Percentiles rank a stretch among this genome's conserved stretches.
These are phyloP conservation scores for Phytopythium sindhum DNA, from an alignment of 352 stramenopile species.

Conservation along the genomic window DNA sequence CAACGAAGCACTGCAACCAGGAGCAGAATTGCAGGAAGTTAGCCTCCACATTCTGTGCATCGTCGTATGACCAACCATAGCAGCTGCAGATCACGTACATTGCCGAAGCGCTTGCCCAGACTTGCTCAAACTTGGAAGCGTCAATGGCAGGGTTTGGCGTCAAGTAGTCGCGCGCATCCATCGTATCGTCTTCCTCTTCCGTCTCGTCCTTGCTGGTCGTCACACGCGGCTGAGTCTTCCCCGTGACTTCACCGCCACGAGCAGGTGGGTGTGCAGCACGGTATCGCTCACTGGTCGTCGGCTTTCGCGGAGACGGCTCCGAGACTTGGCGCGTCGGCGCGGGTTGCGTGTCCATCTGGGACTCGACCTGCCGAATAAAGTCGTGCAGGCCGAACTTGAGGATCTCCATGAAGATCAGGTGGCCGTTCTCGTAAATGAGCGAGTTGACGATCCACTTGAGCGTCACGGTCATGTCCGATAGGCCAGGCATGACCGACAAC, in stretches of 20 bases:
- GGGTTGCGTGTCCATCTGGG: constrained; percentile 5
- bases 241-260: neutral
- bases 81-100: constrained; percentile 67
- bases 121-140: constrained; percentile 72
- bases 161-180: constrained; percentile 71
- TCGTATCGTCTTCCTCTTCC: constrained; percentile 44
- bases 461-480: constrained; percentile 77
- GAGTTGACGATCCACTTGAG: constrained; percentile 89
- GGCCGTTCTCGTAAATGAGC: constrained; percentile 80
- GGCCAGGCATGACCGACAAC: constrained; percentile 70
- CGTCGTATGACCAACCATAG: neutral
- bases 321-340: constrained; percentile 12
- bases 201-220: constrained; percentile 37
- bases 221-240: constrained; percentile 8
- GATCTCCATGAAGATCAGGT: constrained; percentile 79
- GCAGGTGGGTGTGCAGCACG: neutral
- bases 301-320: constrained; percentile 13
- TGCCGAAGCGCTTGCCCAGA: constrained; percentile 61
- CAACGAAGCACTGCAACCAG: constrained; percentile 36
- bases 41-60: neutral
- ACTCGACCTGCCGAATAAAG: constrained; percentile 45
- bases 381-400: constrained; percentile 68
- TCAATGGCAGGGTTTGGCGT: constrained; percentile 58
- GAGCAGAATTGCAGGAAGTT: neutral
- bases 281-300: constrained; percentile 12